These are phyloP conservation scores for Rauvolfia tetraphylla DNA, from an alignment of 257 asterid species.

Conservation along the genomic window DNA sequence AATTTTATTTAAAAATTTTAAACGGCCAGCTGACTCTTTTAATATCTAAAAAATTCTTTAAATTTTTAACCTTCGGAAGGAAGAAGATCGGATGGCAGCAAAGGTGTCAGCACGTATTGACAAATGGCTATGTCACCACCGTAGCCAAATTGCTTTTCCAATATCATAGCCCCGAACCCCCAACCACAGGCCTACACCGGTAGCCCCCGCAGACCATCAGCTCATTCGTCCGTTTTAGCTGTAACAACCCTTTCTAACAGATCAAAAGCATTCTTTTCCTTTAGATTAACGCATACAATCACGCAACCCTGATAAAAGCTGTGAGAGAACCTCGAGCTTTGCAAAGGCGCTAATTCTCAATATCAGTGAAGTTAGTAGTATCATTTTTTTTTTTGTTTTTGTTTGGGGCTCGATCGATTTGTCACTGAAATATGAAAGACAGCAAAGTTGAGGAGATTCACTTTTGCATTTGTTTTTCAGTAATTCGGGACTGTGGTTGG, in stretches of 20 bases:
- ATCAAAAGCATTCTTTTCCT: conserved; percentile 3
- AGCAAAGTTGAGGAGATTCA: background rate
- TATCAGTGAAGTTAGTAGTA: background rate
- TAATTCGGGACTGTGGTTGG: background rate
- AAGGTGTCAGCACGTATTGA: too few species aligned
- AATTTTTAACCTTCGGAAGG: too few species aligned
- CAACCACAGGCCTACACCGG: background rate
- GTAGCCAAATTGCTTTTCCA: background rate
- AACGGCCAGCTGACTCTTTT: too few species aligned
- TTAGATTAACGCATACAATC: background rate
- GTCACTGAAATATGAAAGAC: background rate
- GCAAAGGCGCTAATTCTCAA: background rate
- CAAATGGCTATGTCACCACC: too few species aligned
- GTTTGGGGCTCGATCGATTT: conserved; percentile 1
- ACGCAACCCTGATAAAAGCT: background rate
- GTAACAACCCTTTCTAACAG: conserved; percentile 1
- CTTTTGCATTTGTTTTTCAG: background rate
- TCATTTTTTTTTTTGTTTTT: too few species aligned
- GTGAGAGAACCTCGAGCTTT: background rate
- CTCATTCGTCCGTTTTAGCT: background rate
- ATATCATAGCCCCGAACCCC: background rate
- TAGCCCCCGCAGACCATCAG: background rate
- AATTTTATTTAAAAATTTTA: too few species aligned
- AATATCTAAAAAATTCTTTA: too few species aligned
- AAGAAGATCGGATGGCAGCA: too few species aligned